Conservation (phyloP, 148 eudicot species). For the Silene latifolia region DNA sequence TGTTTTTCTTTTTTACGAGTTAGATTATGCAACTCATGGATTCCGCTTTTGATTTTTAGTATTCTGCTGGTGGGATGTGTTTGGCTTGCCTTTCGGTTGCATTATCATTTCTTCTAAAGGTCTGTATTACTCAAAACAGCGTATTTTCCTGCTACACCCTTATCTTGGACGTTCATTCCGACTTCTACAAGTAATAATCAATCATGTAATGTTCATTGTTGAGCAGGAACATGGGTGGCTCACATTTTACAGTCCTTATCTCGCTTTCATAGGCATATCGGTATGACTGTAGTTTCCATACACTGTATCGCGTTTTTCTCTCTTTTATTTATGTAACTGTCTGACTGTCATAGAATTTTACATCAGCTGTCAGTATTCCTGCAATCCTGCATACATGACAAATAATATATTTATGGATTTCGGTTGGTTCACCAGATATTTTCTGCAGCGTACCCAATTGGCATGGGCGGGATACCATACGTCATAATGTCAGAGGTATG, state of each 20-base stretch:
- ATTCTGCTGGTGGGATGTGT: constrained; percentile 27
- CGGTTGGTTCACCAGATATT: constrained; percentile 15
- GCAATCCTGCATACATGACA: too few relatives aligned
- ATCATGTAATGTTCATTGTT: neutral
- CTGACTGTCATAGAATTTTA: neutral
- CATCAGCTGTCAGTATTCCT: neutral
- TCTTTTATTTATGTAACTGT: too few relatives aligned
- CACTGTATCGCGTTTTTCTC: neutral
- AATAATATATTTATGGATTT: too few relatives aligned
- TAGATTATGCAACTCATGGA: neutral
- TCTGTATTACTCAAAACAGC: neutral
- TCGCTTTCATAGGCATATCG: constrained; percentile 30
- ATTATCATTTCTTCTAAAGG: constrained; percentile 32
- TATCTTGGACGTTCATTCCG: neutral
- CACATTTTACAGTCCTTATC: constrained; percentile 21
- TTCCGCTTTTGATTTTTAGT: constrained; percentile 12
- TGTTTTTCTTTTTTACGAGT: neutral
- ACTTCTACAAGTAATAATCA: neutral
- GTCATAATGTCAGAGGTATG: constrained; percentile 36
- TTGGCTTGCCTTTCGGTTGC: constrained; percentile 25
- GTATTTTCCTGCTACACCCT: neutral
- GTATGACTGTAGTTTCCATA: constrained; percentile 8
- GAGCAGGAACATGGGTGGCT: constrained; percentile 31
- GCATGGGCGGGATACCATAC: constrained; percentile 38
- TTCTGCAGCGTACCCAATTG: constrained; percentile 27